Evolutionary conservation across 306 rosid species (phyloP), one percentile per base, ranked within the genome.

Genomic region (Rosa multiflora): DNA sequence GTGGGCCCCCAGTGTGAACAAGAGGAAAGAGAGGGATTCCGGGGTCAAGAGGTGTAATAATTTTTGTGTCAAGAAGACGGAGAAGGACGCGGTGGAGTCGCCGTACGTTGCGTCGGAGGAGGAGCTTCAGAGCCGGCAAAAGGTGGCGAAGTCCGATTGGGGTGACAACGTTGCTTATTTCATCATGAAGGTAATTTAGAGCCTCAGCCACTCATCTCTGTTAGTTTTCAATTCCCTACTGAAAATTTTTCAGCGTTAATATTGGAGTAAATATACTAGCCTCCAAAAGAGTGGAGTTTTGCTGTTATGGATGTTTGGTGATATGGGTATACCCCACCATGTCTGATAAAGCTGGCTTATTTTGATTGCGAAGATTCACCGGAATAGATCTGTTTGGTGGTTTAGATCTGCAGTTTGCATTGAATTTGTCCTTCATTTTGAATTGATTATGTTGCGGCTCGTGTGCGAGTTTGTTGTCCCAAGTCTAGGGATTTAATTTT

Each of bases 151-250:
- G 39, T 82, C 85, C 72, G 91, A 86, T 56, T 82, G 79, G 70
- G 88, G 86, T 76, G 99, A 91, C 69, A 88, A 87, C 63, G 69
- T 96, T 81, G 79, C 79, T 83, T 96, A 96, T 93, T 93, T 90
- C 91, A 87, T 93, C 52, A 87, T 85, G 61, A 90, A 93, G 99
- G 99, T 95, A 89, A 79, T 62, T 70, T 23, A 29, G 18, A 15
- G 70, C 47, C 64, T 43, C 6, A 1, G 32, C 44, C 43, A 29
- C 58, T 75, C 18, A 74, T 75, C 29, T 67, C 23, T 7, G 3
- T 44, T 61, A 23, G 32, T 58, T 55, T 47, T 74, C 1, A 40
- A 44, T 10, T 14, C 21, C 5, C 13, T 58, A 47, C 47, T 46
- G 32, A 62, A 44, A 26, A 26, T 44, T 37, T 44, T 55, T 5